Conservation (phyloP, 345 rosid genomes). For the Lepidium didymum region DNA sequence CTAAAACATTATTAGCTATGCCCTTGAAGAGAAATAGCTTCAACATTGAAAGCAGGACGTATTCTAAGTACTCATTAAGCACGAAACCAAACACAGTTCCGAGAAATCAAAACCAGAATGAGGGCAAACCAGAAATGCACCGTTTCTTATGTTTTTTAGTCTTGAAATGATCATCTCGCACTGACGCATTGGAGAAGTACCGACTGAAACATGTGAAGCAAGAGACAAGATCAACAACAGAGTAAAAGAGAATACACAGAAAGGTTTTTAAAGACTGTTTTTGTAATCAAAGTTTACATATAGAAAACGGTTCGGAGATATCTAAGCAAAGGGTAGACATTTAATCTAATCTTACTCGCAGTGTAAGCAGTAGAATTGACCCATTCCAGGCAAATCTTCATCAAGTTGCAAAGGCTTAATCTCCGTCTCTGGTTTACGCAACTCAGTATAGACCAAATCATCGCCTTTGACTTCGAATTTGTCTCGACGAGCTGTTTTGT, state of each 20-base stretch:
- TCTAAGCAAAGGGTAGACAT: background rate
- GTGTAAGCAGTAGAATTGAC: conserved; percentile 87
- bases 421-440: conserved; percentile 60
- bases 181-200: conserved; percentile 53
- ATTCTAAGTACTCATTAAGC: background rate
- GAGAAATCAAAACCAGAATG: background rate
- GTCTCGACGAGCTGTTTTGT: conserved; percentile 79
- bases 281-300: background rate
- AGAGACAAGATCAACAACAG: background rate
- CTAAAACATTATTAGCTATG: background rate
- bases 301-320: background rate
- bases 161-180: conserved; percentile 82
- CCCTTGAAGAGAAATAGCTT: background rate
- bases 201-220: conserved; percentile 44
- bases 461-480: conserved; percentile 83
- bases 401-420: conserved; percentile 50
- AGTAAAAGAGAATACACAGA: background rate
- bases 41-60: background rate
- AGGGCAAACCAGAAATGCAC: conserved; percentile 25
- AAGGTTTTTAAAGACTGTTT: background rate
- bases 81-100: background rate
- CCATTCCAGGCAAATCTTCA: conserved; percentile 98
- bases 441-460: conserved; percentile 71
- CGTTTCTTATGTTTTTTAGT: conserved; percentile 90
- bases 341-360: conserved; percentile 61